These are phyloP conservation scores for Fusarium armeniacum DNA, from an alignment of 2,329 filamentous ascomycete genomes.

Conservation along the genomic window DNA sequence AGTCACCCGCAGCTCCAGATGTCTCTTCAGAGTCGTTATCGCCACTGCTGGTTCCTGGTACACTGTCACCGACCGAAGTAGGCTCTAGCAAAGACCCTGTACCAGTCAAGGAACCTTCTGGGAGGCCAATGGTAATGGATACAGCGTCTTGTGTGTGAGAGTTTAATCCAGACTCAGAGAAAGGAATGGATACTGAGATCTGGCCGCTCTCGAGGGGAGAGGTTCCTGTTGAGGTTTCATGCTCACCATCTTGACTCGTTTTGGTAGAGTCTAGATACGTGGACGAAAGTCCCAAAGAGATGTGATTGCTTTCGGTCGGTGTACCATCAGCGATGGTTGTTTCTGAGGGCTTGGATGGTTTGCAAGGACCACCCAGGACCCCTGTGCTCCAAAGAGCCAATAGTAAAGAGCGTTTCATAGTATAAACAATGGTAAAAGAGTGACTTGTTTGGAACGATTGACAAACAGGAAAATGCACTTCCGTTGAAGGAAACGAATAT, in stretches of 20 bases:
- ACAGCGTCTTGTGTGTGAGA: not conserved
- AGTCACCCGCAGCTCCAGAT: not conserved
- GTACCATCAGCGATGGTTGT: not conserved
- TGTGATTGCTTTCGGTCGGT: not conserved
- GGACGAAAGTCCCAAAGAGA: not conserved
- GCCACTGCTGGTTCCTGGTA: not conserved
- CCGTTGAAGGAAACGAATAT: not conserved
- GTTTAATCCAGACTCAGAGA: not conserved
- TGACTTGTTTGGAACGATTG: not conserved
- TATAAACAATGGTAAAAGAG: not conserved
- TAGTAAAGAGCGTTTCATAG: constrained; percentile 19
- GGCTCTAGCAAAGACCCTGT: not conserved
- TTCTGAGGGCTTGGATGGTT: not conserved
- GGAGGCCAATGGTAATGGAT: not conserved
- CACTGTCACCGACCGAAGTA: not conserved
- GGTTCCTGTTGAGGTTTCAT: not conserved
- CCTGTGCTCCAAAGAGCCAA: constrained; percentile 19
- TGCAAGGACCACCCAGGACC: constrained; percentile 2
- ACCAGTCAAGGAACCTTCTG: not conserved
- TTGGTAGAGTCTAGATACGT: not conserved
- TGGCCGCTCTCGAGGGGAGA: not conserved
- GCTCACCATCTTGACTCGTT: not conserved
- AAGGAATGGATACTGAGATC: not conserved
- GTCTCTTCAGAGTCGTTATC: not conserved
- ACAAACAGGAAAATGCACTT: not conserved